phyloP scores from a whole-genome alignment of 345 rosid species.

The Eutrema yunnanense region DNA sequence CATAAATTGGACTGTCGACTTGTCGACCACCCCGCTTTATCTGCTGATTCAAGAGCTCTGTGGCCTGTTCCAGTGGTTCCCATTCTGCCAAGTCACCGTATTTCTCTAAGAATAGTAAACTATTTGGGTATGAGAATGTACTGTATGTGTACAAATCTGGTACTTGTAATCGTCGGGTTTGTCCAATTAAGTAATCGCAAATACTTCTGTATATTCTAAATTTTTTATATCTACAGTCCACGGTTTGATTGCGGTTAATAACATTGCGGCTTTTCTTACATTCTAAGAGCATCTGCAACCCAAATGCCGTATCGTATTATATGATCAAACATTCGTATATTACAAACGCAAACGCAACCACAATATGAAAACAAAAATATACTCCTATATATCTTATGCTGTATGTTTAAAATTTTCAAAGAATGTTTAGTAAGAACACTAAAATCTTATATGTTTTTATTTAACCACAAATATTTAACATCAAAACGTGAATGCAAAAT shows the following conservation, averaged over 20 bases:
- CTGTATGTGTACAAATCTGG: slow-evolving; percentile 13
- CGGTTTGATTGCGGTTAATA: too few species aligned
- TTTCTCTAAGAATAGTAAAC: neutral
- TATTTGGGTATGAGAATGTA: slow-evolving; percentile 13
- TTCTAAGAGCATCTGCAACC: too few species aligned
- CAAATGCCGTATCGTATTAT: too few species aligned
- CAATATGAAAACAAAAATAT: too few species aligned
- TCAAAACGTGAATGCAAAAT: neutral
- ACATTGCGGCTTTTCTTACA: too few species aligned
- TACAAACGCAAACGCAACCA: too few species aligned
- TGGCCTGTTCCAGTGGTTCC: slow-evolving; percentile 17
- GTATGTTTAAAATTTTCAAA: too few species aligned
- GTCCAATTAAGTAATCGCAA: neutral
- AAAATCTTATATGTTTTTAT: neutral
- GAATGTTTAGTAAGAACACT: too few species aligned
- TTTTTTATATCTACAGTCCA: too few species aligned
- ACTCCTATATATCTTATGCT: too few species aligned
- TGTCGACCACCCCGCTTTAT: slow-evolving; percentile 82
- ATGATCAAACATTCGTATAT: too few species aligned
- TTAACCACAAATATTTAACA: neutral
- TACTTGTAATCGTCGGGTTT: slow-evolving; percentile 5
- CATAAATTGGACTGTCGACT: slow-evolving; percentile 50
- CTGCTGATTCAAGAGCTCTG: slow-evolving; percentile 30
- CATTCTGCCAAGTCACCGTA: slow-evolving; percentile 19
- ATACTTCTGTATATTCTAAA: neutral